Conservation (phyloP, 73 alveolate species). For the Symbiodinium pilosum region DNA sequence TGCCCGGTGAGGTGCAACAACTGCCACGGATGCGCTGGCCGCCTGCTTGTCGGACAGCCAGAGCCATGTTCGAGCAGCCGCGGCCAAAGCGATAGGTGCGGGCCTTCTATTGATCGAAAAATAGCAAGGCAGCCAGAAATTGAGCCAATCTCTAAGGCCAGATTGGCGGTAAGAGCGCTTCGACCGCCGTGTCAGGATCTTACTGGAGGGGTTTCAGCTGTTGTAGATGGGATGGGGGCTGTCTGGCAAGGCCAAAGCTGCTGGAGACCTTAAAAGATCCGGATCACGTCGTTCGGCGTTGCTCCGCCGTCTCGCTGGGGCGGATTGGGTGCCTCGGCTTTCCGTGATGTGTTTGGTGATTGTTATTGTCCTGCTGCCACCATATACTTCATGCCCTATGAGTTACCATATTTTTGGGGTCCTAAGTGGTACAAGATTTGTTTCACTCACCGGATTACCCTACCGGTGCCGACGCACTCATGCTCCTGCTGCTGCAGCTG, state of each 20-base stretch:
- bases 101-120: background rate
- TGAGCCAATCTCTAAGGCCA: constrained; percentile 34
- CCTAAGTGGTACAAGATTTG: no score
- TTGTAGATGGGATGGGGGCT: background rate
- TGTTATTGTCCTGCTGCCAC: no score
- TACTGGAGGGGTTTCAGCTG: background rate
- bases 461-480: no score
- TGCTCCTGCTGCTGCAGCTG: no score
- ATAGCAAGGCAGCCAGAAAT: background rate
- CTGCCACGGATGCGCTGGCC: constrained; percentile 49
- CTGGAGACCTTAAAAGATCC: constrained; percentile 29
- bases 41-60: constrained; percentile 67
- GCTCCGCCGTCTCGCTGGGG: constrained; percentile 66
- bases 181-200: constrained; percentile 26
- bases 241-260: constrained; percentile 52
- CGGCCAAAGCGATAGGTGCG: constrained; percentile 37
- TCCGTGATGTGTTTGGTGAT: no score
- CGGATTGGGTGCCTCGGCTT: constrained; percentile 55
- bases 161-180: constrained; percentile 67
- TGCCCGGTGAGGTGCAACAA: constrained; percentile 13
- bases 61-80: constrained; percentile 90
- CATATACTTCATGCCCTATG: no score
- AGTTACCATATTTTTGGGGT: no score
- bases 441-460: no score
- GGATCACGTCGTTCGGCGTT: constrained; percentile 65